phyloP scores from a whole-genome alignment of 257 asterid species.

The Solanum corneliomulleri region DNA sequence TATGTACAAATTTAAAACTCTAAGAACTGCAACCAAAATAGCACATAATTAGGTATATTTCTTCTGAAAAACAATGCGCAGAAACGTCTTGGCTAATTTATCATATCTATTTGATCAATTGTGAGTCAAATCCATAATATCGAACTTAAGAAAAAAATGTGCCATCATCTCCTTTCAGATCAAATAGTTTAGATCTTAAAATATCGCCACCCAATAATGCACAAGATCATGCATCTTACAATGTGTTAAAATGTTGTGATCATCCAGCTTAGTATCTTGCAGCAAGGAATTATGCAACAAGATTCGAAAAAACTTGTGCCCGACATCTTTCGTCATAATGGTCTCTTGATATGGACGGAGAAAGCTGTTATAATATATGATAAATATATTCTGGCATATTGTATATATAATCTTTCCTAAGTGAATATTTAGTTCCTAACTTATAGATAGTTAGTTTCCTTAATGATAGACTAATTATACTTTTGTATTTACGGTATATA shows the following conservation, averaged over 20 bases:
- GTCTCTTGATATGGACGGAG: neutral
- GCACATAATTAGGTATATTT: neutral
- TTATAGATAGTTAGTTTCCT: too few relatives aligned
- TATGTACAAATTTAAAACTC: neutral
- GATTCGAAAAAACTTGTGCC: neutral
- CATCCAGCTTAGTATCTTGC: constrained; percentile 1
- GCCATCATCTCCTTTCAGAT: neutral
- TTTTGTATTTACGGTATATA: too few relatives aligned
- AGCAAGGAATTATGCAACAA: constrained; percentile 9
- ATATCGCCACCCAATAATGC: constrained; percentile 7
- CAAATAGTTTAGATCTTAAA: neutral
- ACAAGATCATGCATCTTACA: constrained; percentile 27
- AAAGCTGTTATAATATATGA: neutral
- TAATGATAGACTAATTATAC: too few relatives aligned
- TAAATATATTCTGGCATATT: too few relatives aligned
- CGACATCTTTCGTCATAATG: constrained; percentile 6
- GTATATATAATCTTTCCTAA: too few relatives aligned
- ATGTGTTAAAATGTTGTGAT: neutral
- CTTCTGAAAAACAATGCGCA: neutral
- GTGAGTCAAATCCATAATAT: neutral
- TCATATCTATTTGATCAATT: neutral
- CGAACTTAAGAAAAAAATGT: neutral
- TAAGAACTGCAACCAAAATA: neutral
- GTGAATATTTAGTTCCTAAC: too few relatives aligned
- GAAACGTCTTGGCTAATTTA: neutral